A percentile compares a stretch with the other conserved stretches of the same genome.
These are phyloP conservation scores for Artomyces pyxidatus DNA, from an alignment of 768 basidiomycete genomes.

Conservation along the genomic window DNA sequence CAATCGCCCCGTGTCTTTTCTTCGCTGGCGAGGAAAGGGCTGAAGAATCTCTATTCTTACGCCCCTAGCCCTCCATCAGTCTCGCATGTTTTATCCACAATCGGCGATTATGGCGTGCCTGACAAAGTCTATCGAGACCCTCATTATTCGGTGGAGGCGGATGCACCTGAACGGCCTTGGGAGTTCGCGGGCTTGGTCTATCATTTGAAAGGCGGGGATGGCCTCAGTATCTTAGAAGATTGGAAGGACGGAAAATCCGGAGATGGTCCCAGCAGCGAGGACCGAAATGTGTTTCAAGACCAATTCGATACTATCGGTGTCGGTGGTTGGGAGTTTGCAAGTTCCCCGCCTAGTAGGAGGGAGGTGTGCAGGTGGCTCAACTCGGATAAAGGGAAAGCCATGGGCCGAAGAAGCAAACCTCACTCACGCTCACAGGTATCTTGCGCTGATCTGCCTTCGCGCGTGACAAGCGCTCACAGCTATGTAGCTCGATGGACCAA, in stretches of 20 bases:
- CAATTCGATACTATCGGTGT: slow-evolving; percentile 26
- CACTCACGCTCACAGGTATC: slow-evolving; percentile 46
- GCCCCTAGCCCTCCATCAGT: slow-evolving; percentile 40
- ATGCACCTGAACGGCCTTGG: slow-evolving; percentile 58
- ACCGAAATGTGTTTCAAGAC: slow-evolving; percentile 6
- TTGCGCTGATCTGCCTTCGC: not conserved
- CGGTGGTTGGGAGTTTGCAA: slow-evolving; percentile 77
- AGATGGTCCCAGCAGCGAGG: not conserved
- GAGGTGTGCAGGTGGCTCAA: slow-evolving; percentile 50
- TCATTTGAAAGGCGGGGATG: slow-evolving; percentile 55
- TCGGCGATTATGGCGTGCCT: slow-evolving; percentile 42
- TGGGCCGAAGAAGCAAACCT: slow-evolving; percentile 10
- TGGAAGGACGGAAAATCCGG: slow-evolving; percentile 34
- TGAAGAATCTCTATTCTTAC: slow-evolving; percentile 38
- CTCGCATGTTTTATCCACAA: slow-evolving; percentile 35
- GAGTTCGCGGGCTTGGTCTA: slow-evolving; percentile 81
- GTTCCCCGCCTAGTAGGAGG: slow-evolving; percentile 52
- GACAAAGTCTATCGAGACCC: slow-evolving; percentile 67
- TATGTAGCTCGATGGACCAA: slow-evolving; percentile 60
- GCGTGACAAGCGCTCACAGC: not conserved
- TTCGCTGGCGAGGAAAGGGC: slow-evolving; percentile 17
- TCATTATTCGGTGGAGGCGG: slow-evolving; percentile 64
- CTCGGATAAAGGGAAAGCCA: slow-evolving; percentile 18
- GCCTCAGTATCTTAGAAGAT: slow-evolving; percentile 47
- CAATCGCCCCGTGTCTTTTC: slow-evolving; percentile 9